phyloP scores from a whole-genome alignment of 768 basidiomycete genomes.

The Trametes cinnabarina region DNA sequence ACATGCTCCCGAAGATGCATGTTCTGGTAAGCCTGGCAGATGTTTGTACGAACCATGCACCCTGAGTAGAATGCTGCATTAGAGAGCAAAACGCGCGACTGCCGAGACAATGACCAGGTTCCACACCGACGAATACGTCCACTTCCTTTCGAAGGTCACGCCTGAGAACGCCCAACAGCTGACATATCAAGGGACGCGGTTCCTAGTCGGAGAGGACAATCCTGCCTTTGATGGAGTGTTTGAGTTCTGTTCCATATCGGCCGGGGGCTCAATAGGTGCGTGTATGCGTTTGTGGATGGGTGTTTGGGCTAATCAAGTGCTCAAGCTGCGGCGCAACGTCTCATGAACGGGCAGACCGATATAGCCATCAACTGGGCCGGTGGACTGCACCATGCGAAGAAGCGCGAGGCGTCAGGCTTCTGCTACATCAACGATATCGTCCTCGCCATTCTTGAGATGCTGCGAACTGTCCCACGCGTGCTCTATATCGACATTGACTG shows the following conservation, averaged over 20 bases:
- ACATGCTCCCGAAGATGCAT: conserved; percentile 91
- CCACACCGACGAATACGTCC: conserved; percentile 97
- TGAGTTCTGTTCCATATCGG: conserved; percentile 95
- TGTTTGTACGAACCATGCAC: background rate
- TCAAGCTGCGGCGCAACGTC: conserved; percentile 74
- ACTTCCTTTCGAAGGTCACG: conserved; percentile 84
- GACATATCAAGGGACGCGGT: conserved; percentile 81
- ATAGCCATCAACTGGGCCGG: conserved; percentile 97
- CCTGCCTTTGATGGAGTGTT: conserved; percentile 96
- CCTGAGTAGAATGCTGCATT: background rate
- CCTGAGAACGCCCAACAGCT: conserved; percentile 89
- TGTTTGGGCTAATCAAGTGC: no score
- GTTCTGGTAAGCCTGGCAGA: conserved; percentile 62
- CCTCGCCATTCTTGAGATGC: conserved; percentile 87
- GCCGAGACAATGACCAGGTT: conserved; percentile 72
- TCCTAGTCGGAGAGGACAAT: conserved; percentile 83
- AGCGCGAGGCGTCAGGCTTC: conserved; percentile 95
- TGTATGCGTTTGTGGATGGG: background rate
- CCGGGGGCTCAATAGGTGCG: conserved; percentile 90
- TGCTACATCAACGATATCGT: conserved; percentile 99
- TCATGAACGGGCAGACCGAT: conserved; percentile 76
- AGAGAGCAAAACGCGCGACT: conserved; percentile 36
- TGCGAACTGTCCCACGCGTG: conserved; percentile 81
- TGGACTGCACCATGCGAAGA: conserved; percentile 98
- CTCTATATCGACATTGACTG: conserved; percentile 98